These are phyloP conservation scores for Moelleriella libera DNA, from an alignment of 2,329 filamentous ascomycete species.

Conservation along the genomic window DNA sequence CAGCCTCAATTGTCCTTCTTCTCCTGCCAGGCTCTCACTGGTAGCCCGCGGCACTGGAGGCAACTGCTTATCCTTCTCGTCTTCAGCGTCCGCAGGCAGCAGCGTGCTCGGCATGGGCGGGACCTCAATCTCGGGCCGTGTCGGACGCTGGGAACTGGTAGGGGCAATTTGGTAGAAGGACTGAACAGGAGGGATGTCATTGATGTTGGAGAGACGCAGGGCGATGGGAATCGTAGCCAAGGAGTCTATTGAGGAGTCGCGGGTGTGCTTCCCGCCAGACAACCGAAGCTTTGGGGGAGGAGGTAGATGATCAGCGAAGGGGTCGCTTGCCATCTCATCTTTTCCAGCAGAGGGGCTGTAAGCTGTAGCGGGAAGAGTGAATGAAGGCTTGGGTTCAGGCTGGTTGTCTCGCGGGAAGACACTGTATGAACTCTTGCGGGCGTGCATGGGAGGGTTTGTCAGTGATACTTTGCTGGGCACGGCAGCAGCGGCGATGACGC, in stretches of 20 bases:
- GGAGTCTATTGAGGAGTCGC: constrained; percentile 49
- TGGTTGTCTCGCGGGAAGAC: constrained; percentile 7
- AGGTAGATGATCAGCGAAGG: constrained; percentile 9
- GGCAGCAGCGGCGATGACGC: neutral
- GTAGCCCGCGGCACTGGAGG: constrained; percentile 19
- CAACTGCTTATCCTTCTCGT: constrained; percentile 6
- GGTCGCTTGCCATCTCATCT: neutral
- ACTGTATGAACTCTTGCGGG: constrained; percentile 3
- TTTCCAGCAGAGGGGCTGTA: constrained; percentile 3
- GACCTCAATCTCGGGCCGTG: neutral
- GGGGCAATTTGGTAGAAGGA: constrained; percentile 5
- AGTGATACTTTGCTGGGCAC: no score
- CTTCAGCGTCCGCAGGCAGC: neutral
- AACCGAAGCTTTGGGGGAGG: constrained; percentile 30
- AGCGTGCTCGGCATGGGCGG: neutral
- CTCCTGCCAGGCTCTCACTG: neutral
- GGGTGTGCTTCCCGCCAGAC: constrained; percentile 25
- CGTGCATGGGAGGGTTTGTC: neutral
- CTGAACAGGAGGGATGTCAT: constrained; percentile 27
- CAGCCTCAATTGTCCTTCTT: constrained; percentile 22
- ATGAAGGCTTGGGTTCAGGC: constrained; percentile 12
- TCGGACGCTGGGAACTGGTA: neutral
- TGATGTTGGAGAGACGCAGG: constrained; percentile 47
- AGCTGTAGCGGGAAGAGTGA: constrained; percentile 21
- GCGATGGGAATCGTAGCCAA: constrained; percentile 60